Evolutionary conservation across 495 filamentous ascomycete genomes (phyloP).

Genomic region (Echria macrotheca): DNA sequence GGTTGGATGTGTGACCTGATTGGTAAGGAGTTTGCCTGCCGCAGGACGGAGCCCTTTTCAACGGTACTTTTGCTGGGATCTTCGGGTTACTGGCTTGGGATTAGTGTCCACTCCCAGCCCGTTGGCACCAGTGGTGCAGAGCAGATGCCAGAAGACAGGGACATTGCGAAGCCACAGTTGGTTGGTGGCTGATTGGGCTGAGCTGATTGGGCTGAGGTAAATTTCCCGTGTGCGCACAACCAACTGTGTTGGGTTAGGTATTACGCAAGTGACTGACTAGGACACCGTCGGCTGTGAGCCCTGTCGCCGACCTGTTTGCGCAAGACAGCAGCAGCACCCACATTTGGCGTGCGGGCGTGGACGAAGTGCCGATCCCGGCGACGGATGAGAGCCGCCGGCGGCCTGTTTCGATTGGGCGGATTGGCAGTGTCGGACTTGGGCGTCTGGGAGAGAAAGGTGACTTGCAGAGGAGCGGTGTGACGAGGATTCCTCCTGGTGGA

Average conservation of each 20-base stretch:
- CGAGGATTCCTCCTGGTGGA: background rate
- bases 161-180: background rate
- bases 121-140: background rate
- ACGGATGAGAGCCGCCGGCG: background rate
- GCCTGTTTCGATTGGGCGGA: background rate
- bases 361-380: background rate
- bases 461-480: background rate
- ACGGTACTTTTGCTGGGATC: background rate
- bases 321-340: too few relatives aligned
- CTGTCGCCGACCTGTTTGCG: background rate
- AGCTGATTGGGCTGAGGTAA: too few relatives aligned
- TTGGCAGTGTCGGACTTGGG: background rate
- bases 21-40: background rate
- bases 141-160: background rate
- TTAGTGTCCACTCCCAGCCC: background rate
- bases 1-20: background rate
- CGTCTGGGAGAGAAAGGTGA: background rate
- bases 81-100: background rate
- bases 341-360: too few relatives aligned
- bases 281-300: too few relatives aligned
- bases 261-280: too few relatives aligned
- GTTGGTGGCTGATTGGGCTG: too few relatives aligned
- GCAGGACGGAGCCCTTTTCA: background rate
- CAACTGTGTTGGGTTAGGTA: background rate
- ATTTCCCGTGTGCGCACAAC: background rate